Percentiles rank a stretch among this genome's conserved stretches.
These are phyloP conservation scores for Santalum album DNA, from an alignment of 164 flowering plant species.

Conservation along the genomic window DNA sequence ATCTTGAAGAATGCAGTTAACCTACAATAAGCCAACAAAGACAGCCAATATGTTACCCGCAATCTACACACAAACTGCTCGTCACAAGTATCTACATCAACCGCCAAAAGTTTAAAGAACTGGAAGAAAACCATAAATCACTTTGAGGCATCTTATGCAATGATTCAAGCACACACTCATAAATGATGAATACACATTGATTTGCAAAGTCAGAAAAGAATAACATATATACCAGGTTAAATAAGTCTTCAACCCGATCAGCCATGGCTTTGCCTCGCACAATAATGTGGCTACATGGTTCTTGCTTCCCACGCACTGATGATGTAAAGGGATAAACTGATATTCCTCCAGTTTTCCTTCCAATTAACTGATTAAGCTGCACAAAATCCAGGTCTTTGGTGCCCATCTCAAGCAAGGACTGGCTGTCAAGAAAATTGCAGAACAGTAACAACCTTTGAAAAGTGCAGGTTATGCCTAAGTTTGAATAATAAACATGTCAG, in stretches of 20 bases:
- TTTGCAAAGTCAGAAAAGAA: background rate
- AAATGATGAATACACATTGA: background rate
- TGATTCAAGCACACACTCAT: background rate
- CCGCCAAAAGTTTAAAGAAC: too few relatives aligned
- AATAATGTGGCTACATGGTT: constrained; percentile 71
- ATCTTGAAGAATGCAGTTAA: constrained; percentile 81
- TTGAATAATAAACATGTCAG: too few relatives aligned
- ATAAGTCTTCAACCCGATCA: constrained; percentile 74
- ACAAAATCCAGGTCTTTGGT: constrained; percentile 89
- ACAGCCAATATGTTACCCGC: background rate
- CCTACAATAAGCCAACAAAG: constrained; percentile 29
- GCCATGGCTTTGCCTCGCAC: constrained; percentile 98
- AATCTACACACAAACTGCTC: too few relatives aligned
- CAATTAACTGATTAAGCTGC: constrained; percentile 93
- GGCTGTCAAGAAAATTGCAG: constrained; percentile 41
- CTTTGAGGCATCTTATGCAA: too few relatives aligned
- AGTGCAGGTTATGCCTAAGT: too few relatives aligned
- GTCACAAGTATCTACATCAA: too few relatives aligned
- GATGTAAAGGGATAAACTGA: constrained; percentile 91
- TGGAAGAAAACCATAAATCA: too few relatives aligned
- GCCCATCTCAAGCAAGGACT: constrained; percentile 97
- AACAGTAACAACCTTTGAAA: background rate
- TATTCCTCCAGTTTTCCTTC: constrained; percentile 98
- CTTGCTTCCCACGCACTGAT: constrained; percentile 59
- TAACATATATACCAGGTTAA: constrained; percentile 70